A percentile compares a stretch with the other conserved stretches of the same genome.
phyloP scores from a whole-genome alignment of 2,329 filamentous ascomycete genomes.

The Thermoascus crustaceus region DNA sequence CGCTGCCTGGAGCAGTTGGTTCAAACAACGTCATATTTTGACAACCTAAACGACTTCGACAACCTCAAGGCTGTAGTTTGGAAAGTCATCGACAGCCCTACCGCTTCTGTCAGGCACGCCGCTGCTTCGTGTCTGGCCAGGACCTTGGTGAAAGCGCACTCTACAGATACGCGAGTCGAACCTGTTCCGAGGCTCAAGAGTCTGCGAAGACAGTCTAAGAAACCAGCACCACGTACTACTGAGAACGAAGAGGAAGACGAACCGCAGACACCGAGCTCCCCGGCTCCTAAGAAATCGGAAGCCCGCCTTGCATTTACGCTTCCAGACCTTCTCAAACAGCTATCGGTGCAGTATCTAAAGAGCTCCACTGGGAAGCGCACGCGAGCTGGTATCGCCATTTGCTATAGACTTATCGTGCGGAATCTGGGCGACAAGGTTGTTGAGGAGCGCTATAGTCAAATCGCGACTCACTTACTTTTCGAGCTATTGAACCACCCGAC shows the following conservation, averaged over 20 bases:
- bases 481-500: conserved; percentile 71
- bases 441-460: conserved; percentile 70
- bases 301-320: conserved; percentile 65
- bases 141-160: conserved; percentile 73
- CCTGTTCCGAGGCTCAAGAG: conserved; percentile 56
- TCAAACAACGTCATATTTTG: conserved; percentile 69
- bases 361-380: conserved; percentile 69
- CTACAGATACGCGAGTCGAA: conserved; percentile 48
- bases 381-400: conserved; percentile 75
- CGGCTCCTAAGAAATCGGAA: conserved; percentile 61
- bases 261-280: conserved; percentile 66
- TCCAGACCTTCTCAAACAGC: conserved; percentile 65
- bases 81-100: conserved; percentile 76
- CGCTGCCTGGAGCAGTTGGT: conserved; percentile 68
- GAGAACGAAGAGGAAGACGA: conserved; percentile 68
- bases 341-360: conserved; percentile 74
- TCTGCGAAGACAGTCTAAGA: conserved; percentile 65
- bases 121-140: conserved; percentile 79
- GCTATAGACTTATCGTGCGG: conserved; percentile 74
- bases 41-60: conserved; percentile 84
- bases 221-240: conserved; percentile 46
- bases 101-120: conserved; percentile 68
- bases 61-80: conserved; percentile 73
- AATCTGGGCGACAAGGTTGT: conserved; percentile 74
- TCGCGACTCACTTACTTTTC: conserved; percentile 70